phyloP scores from a whole-genome alignment of 208 protist genomes.

The Trypanosoma vivax region DNA sequence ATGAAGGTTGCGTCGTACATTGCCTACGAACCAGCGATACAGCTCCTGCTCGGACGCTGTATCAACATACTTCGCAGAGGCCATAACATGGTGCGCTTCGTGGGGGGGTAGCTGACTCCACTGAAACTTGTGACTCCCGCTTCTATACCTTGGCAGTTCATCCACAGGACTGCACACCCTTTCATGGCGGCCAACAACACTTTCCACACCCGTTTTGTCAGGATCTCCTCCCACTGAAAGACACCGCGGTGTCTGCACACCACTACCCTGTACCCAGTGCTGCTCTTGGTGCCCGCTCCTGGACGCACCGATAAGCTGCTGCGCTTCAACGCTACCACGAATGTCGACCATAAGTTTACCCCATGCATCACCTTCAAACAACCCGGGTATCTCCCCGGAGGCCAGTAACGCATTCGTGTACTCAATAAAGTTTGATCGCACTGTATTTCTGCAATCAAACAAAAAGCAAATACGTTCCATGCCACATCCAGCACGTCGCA shows the following conservation, averaged over 20 bases:
- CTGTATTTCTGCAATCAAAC: slow-evolving; percentile 99
- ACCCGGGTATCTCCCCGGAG: slow-evolving; percentile 96
- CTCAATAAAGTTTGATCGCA: slow-evolving; percentile 98
- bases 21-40: slow-evolving; percentile 94
- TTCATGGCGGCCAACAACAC: not conserved
- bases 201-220: not conserved
- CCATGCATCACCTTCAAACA: slow-evolving; percentile 99
- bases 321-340: slow-evolving; percentile 41
- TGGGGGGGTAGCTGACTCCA: not conserved
- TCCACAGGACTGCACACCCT: not conserved
- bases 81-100: slow-evolving; percentile 4
- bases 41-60: slow-evolving; percentile 89
- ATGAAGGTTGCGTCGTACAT: slow-evolving; percentile 97
- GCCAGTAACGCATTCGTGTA: slow-evolving; percentile 99
- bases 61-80: slow-evolving; percentile 50
- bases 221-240: not conserved
- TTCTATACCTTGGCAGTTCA: not conserved
- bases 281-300: not conserved
- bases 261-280: not conserved
- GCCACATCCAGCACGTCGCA: slow-evolving; percentile 94
- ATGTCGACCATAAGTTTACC: slow-evolving; percentile 90
- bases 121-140: not conserved
- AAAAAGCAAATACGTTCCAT: slow-evolving; percentile 99
- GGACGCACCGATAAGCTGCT: slow-evolving; percentile 14
- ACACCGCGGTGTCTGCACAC: no score